Percentiles rank a stretch among this genome's conserved stretches.
phyloP scores from a whole-genome alignment of 2,329 filamentous ascomycete species.

The Thelonectria olida region DNA sequence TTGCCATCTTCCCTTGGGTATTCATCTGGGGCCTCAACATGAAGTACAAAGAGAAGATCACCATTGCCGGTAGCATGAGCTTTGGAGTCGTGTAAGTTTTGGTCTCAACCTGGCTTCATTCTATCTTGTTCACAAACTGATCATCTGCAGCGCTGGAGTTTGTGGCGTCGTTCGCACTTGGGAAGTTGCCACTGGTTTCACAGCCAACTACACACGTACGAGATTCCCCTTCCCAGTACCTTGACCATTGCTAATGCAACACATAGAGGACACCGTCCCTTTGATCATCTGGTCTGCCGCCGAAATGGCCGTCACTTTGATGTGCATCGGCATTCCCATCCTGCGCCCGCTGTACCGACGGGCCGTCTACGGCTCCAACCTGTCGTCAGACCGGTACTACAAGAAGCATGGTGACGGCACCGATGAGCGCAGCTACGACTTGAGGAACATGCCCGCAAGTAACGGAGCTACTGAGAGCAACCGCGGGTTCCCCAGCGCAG shows the following conservation, averaged over 20 bases:
- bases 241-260: neutral
- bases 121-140: neutral
- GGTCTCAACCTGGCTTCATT: neutral
- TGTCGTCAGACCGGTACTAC: constrained; percentile 25
- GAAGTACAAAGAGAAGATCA: constrained; percentile 53
- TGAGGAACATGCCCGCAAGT: neutral
- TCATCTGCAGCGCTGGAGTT: constrained; percentile 5
- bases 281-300: constrained; percentile 49
- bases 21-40: constrained; percentile 54
- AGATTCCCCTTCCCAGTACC: neutral
- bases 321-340: constrained; percentile 50
- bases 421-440: constrained; percentile 28
- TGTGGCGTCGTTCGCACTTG: constrained; percentile 18
- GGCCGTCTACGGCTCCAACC: constrained; percentile 21
- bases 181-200: constrained; percentile 7
- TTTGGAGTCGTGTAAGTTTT: constrained; percentile 49
- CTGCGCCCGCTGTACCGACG: constrained; percentile 47
- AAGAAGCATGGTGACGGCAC: constrained; percentile 24
- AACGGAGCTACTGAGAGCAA: neutral
- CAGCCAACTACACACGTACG: constrained; percentile 26
- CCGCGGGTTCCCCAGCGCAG: constrained; percentile 19
- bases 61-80: constrained; percentile 51
- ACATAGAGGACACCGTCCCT: constrained; percentile 43
- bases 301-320: constrained; percentile 47
- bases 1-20: constrained; percentile 51